Conservation (phyloP, 352 stramenopile genomes). For the Aphanomyces cochlioides region DNA sequence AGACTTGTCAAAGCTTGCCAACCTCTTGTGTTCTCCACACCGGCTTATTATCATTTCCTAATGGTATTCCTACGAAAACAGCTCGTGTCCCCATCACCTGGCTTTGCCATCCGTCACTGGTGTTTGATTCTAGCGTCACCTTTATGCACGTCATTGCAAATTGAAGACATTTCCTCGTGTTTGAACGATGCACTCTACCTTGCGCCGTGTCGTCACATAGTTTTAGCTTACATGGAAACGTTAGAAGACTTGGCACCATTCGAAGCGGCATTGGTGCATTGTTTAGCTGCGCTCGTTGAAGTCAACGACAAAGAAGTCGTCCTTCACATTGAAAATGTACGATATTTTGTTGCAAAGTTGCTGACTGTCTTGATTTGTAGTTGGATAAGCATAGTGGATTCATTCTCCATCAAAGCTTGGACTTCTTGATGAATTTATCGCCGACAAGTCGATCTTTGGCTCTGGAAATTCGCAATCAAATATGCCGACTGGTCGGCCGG, state of each 20-base stretch:
- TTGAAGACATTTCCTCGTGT: slow-evolving; percentile 52
- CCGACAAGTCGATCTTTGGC: background rate
- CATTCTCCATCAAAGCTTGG: background rate
- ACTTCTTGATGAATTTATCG: background rate
- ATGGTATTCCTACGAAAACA: slow-evolving; percentile 81
- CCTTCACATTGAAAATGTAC: background rate
- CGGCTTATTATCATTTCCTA: slow-evolving; percentile 61
- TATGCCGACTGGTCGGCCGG: background rate
- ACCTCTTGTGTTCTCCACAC: slow-evolving; percentile 6
- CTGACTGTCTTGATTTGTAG: background rate
- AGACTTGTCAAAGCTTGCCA: background rate
- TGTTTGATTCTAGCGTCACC: slow-evolving; percentile 54
- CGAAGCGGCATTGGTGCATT: background rate
- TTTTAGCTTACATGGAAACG: background rate
- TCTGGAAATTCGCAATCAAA: background rate
- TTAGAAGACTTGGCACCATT: background rate
- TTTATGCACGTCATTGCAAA: slow-evolving; percentile 8
- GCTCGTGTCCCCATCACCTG: slow-evolving; percentile 42
- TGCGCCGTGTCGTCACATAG: background rate
- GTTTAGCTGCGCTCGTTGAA: background rate
- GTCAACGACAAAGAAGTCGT: background rate
- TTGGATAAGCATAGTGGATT: background rate
- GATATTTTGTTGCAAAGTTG: background rate
- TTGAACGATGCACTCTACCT: slow-evolving; percentile 47
- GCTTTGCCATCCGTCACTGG: slow-evolving; percentile 67